Percentiles rank a stretch among this genome's conserved stretches.
Conservation (phyloP, 2,329 filamentous ascomycete species). For the Fusarium nisikadoi region DNA sequence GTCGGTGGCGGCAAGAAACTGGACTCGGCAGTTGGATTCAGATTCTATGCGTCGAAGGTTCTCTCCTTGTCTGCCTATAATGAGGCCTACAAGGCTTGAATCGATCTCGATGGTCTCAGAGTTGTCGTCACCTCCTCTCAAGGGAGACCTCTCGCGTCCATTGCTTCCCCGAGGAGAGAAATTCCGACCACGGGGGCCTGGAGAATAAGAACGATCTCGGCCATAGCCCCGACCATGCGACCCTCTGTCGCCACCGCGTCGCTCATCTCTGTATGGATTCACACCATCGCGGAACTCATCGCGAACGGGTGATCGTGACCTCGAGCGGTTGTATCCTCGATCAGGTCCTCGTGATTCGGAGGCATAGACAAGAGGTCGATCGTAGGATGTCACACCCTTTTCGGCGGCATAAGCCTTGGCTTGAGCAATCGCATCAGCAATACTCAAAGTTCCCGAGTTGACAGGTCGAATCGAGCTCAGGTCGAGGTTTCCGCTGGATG, state of each 20-base stretch:
- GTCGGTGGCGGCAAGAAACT: slow-evolving; percentile 84
- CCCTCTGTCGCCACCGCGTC: slow-evolving; percentile 72
- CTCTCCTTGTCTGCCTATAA: slow-evolving; percentile 91
- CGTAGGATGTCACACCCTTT: slow-evolving; percentile 75
- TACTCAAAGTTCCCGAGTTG: slow-evolving; percentile 83
- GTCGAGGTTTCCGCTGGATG: slow-evolving; percentile 80
- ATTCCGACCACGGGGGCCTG: slow-evolving; percentile 62
- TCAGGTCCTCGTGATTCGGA: slow-evolving; percentile 50
- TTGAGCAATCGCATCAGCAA: slow-evolving; percentile 85
- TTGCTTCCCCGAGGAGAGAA: slow-evolving; percentile 70
- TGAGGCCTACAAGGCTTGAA: slow-evolving; percentile 85
- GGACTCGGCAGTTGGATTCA: slow-evolving; percentile 84
- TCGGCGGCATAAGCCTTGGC: slow-evolving; percentile 84
- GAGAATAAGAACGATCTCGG: slow-evolving; percentile 79
- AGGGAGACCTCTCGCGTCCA: slow-evolving; percentile 69
- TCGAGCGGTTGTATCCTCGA: slow-evolving; percentile 69
- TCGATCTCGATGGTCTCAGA: slow-evolving; percentile 88
- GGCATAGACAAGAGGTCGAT: slow-evolving; percentile 62
- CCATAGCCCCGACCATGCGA: slow-evolving; percentile 53
- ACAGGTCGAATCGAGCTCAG: slow-evolving; percentile 82
- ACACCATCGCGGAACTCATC: slow-evolving; percentile 79
- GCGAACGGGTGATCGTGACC: slow-evolving; percentile 80
- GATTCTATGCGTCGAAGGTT: slow-evolving; percentile 86
- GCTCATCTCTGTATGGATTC: slow-evolving; percentile 87
- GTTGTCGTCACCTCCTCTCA: slow-evolving; percentile 70